Conservation (phyloP, 106 monocot species). For the Dioscorea dumetorum region DNA sequence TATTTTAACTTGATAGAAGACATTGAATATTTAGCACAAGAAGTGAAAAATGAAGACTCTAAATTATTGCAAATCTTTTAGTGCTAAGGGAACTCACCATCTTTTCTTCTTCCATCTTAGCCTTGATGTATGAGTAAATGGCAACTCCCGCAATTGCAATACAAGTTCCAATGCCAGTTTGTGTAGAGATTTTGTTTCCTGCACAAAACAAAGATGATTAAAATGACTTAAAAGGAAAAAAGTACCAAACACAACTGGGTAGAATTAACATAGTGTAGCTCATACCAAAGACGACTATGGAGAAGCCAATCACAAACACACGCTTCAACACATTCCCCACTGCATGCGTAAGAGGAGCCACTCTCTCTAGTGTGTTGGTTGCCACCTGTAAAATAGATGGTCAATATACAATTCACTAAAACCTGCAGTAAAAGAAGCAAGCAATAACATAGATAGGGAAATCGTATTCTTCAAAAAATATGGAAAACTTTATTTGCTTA, state of each 20-base stretch:
- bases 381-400: slow-evolving; percentile 49
- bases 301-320: slow-evolving; percentile 98
- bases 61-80: background rate
- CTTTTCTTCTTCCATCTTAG: slow-evolving; percentile 96
- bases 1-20: background rate
- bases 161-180: slow-evolving; percentile 94
- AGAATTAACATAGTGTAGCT: background rate
- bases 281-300: slow-evolving; percentile 86
- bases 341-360: slow-evolving; percentile 97
- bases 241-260: background rate
- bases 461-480: no score
- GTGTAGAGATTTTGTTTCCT: slow-evolving; percentile 93
- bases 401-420: no score
- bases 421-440: no score
- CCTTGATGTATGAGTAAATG: slow-evolving; percentile 93
- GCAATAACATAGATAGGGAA: no score
- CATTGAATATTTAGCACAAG: background rate
- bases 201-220: slow-evolving; percentile 6
- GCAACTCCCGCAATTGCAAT: slow-evolving; percentile 98
- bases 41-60: background rate
- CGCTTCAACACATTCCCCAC: slow-evolving; percentile 99
- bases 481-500: no score
- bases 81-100: slow-evolving; percentile 42
- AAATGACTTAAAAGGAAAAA: background rate
- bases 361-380: slow-evolving; percentile 97